Percentiles rank a stretch among this genome's conserved stretches.
phyloP scores from a whole-genome alignment of 2,329 filamentous ascomycete species.

The Sporothrix brunneoviolacea region DNA sequence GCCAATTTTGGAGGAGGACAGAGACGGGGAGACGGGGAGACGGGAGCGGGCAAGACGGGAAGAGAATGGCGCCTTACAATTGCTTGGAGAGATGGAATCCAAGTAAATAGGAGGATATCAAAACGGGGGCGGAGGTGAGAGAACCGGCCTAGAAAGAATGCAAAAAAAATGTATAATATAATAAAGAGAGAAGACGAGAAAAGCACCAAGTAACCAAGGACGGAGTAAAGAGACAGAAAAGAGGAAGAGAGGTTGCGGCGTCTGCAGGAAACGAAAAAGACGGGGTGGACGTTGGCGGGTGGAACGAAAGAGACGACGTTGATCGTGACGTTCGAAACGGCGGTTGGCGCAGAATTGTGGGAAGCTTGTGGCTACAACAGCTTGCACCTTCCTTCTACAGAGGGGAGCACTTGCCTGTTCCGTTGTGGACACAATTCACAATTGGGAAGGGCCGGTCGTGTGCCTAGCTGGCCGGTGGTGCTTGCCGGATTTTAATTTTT shows the following conservation, averaged over 20 bases:
- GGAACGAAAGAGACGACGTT: background rate
- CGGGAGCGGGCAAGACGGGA: background rate
- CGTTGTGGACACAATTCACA: constrained; percentile 7
- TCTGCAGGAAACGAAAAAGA: background rate
- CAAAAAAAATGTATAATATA: too few species aligned
- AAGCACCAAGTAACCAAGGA: background rate
- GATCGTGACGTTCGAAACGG: constrained; percentile 2
- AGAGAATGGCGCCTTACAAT: constrained; percentile 1
- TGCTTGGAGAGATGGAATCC: background rate
- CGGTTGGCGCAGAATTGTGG: constrained; percentile 1
- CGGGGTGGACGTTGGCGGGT: background rate
- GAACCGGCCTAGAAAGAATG: too few species aligned
- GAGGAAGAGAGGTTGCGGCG: background rate
- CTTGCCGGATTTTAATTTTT: too few species aligned
- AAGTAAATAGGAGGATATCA: background rate
- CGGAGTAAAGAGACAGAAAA: background rate
- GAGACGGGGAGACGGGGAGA: background rate
- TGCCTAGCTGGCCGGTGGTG: too few species aligned
- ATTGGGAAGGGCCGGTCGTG: background rate
- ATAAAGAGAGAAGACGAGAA: background rate
- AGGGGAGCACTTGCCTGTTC: background rate
- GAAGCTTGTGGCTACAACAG: constrained; percentile 7
- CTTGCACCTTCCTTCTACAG: background rate
- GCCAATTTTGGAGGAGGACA: background rate
- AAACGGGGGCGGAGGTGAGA: background rate